phyloP scores from a whole-genome alignment of 2,329 filamentous ascomycete genomes.

The Alternaria sp. region DNA sequence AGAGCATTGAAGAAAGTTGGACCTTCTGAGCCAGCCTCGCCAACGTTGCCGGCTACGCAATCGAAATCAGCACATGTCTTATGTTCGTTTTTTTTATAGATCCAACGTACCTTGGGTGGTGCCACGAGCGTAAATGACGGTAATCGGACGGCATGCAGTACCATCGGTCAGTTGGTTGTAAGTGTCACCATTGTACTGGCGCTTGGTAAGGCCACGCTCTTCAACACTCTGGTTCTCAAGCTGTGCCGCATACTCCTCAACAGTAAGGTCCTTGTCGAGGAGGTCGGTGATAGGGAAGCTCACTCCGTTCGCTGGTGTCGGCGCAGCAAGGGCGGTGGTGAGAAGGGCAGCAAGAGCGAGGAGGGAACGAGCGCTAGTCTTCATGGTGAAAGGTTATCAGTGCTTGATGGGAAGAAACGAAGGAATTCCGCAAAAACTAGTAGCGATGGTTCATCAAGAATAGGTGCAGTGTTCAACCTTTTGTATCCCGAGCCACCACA shows the following conservation, averaged over 20 bases:
- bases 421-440: not conserved
- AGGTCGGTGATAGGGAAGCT: conserved; percentile 42
- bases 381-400: conserved; percentile 26
- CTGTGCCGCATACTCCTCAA: conserved; percentile 34
- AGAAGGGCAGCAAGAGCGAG: conserved; percentile 29
- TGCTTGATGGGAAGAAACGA: not conserved
- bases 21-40: conserved; percentile 53
- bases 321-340: conserved; percentile 25
- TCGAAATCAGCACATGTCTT: not conserved
- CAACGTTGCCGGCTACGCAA: conserved; percentile 58
- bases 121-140: conserved; percentile 65
- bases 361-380: conserved; percentile 26
- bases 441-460: conserved; percentile 1
- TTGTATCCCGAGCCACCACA: conserved; percentile 8
- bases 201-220: conserved; percentile 24
- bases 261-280: conserved; percentile 32
- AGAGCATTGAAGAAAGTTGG: conserved; percentile 62
- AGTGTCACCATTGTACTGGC: conserved; percentile 34
- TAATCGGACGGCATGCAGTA: conserved; percentile 56
- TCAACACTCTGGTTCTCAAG: conserved; percentile 27
- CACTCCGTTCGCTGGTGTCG: conserved; percentile 26
- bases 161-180: conserved; percentile 45
- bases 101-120: conserved; percentile 54
- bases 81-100: not conserved
- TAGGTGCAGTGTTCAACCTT: conserved; percentile 8